Conservation (phyloP, 371 early-diverging fungal genomes). For the Mortierella sp. region DNA sequence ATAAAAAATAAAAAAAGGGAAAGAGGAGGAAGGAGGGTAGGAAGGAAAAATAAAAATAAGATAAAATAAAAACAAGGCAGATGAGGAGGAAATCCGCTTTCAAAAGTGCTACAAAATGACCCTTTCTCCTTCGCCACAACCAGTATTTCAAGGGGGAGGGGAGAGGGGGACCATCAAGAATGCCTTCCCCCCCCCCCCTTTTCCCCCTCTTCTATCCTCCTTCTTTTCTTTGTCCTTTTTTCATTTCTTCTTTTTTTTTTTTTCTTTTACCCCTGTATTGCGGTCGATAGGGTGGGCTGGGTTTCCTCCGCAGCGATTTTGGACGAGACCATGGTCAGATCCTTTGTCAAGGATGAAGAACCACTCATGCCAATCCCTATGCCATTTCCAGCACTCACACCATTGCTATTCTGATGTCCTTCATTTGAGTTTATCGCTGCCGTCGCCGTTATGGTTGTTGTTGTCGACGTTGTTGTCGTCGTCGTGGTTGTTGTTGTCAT, state of each 20-base stretch:
- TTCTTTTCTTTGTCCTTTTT: background rate
- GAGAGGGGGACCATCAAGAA: too few relatives aligned
- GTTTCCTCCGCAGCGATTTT: background rate
- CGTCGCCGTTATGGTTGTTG: background rate
- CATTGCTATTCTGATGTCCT: background rate
- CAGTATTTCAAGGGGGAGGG: too few relatives aligned
- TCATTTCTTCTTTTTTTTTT: background rate
- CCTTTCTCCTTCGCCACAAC: too few relatives aligned
- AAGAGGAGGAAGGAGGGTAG: too few relatives aligned
- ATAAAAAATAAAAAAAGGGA: too few relatives aligned
- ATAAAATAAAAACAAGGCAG: too few relatives aligned
- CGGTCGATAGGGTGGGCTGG: background rate
- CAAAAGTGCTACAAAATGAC: too few relatives aligned
- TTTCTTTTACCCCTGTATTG: background rate
- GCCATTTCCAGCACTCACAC: background rate
- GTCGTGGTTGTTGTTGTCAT: background rate
- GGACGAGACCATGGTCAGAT: background rate
- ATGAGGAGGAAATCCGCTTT: too few relatives aligned
- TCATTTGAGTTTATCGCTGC: background rate
- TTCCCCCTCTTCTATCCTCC: background rate
- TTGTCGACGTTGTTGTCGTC: background rate
- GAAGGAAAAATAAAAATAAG: too few relatives aligned
- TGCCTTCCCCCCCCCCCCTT: too few relatives aligned
- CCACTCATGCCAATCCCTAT: constrained; percentile 7
- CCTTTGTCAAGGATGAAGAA: background rate